phyloP scores from a whole-genome alignment of 1,139 yeast genomes.

The Saccharomyces uvarum region DNA sequence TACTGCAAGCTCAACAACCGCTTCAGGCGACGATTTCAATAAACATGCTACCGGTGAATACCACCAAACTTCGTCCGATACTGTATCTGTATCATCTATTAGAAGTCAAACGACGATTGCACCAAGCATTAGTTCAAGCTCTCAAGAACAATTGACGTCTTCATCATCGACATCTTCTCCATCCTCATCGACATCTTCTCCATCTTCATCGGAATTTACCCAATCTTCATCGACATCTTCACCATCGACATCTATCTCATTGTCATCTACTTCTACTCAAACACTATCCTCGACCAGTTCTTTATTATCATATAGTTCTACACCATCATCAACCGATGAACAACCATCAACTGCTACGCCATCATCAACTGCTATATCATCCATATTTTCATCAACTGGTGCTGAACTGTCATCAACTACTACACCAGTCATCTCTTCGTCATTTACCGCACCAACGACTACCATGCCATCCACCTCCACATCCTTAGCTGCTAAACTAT shows the following conservation, averaged over 20 bases:
- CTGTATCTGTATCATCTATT: background rate
- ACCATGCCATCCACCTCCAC: background rate
- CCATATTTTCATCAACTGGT: background rate
- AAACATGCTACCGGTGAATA: background rate
- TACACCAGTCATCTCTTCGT: background rate
- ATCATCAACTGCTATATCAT: background rate
- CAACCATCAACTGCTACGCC: background rate
- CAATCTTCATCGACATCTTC: background rate
- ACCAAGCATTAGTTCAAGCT: background rate
- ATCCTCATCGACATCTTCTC: background rate
- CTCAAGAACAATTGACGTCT: background rate
- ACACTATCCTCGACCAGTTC: background rate
- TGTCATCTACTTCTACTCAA: background rate
- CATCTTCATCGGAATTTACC: background rate
- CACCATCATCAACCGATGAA: background rate
- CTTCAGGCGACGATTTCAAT: background rate
- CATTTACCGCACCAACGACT: constrained; percentile 1
- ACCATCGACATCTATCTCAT: background rate
- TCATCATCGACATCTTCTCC: background rate
- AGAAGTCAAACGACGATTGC: background rate
- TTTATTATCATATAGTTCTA: background rate
- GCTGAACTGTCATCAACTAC: background rate
- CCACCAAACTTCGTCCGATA: background rate
- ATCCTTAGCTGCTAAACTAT: background rate
- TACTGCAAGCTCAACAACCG: background rate